Base-by-base conservation (phyloP, 148 eudicot genomes). In the Gaultheria prostrata region DNA sequence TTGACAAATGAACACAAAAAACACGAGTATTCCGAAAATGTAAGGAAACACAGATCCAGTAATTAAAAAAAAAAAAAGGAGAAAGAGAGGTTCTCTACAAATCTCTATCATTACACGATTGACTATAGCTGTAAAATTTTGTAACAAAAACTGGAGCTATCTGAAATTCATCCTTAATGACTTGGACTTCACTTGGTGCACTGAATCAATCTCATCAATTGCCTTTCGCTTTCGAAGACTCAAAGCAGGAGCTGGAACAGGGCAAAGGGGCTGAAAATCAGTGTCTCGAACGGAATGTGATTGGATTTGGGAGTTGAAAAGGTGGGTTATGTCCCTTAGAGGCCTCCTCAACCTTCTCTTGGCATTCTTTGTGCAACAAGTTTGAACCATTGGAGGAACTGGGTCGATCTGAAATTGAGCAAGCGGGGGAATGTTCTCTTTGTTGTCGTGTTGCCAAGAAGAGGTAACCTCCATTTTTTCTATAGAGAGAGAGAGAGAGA, bases 321-420 rank as follows among this genome's bases (percentile, higher is more conserved):
- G 69, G 15, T 84, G 77, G 43, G 85, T 78, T 69, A 78, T 84
- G 82, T 84, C 82, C 77, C 85, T 78, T 17, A 84, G 77, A 78
- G 82, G 85, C 70, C 26, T 84, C 35, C 85, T 82, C n/a, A 67
- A 50, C 48, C 85, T 51, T 51, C 78, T 24, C 77, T 67, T 78
- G 14, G 48, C 77, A 53, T 78, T 78, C 15, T 67, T 77, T 13
- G 9, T 18, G 0, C 57, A 20, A 59, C 28, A 59, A 77, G 77
- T 33, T 78, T 35, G 67, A 69, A 49, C 32, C 54, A n/a, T 39
- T 26, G 59, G 24, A 65, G 79, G 70, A 73, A 74, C 67, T 53
- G 50, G 30, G 28, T 74, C 26, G 79, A 28, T 20, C 26, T 74
- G 20, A 11, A 54, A 74, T 43, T 51, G 28, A 43, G 54, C 1